Percentiles rank a stretch among this genome's conserved stretches.
phyloP scores from a whole-genome alignment of 2,329 filamentous ascomycete genomes.

The Trichoderma endophyticum region DNA sequence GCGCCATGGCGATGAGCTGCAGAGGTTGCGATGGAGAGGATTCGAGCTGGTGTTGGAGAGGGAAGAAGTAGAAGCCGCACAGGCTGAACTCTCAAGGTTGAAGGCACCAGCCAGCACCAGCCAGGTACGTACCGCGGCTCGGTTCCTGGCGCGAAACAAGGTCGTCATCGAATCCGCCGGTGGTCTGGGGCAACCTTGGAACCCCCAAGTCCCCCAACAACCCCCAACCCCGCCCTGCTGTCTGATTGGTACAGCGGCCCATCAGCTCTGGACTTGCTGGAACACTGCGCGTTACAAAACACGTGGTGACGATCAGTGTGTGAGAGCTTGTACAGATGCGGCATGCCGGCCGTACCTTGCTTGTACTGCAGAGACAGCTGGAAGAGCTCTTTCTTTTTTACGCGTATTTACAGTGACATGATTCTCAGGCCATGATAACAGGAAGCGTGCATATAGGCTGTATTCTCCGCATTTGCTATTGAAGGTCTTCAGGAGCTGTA shows the following conservation, averaged over 20 bases:
- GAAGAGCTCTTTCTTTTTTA: not conserved
- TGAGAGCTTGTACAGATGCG: not conserved
- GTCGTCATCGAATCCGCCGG: slow-evolving; percentile 15
- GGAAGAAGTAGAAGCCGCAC: not conserved
- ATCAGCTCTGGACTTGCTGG: not conserved
- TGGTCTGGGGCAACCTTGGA: slow-evolving; percentile 17
- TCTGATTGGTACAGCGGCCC: slow-evolving; percentile 8
- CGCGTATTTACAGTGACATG: not conserved
- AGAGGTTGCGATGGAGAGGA: slow-evolving; percentile 4
- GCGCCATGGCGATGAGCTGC: slow-evolving; percentile 38
- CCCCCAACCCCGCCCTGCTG: slow-evolving; percentile 3
- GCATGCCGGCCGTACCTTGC: not conserved
- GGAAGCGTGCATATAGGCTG: not conserved
- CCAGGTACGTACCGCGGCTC: slow-evolving; percentile 13
- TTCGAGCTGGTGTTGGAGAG: not conserved
- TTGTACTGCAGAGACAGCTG: not conserved
- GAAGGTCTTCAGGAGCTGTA: not conserved
- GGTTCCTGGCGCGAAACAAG: slow-evolving; percentile 16
- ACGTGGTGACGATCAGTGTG: slow-evolving; percentile 4
- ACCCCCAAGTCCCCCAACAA: not conserved
- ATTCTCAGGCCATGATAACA: not conserved
- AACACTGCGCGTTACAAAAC: not conserved
- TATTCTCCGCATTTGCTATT: not conserved
- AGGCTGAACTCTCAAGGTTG: not conserved
- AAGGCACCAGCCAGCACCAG: not conserved